Evolutionary conservation across 805 yeast species (phyloP).

Genomic region (Sungouiella thailandica): DNA sequence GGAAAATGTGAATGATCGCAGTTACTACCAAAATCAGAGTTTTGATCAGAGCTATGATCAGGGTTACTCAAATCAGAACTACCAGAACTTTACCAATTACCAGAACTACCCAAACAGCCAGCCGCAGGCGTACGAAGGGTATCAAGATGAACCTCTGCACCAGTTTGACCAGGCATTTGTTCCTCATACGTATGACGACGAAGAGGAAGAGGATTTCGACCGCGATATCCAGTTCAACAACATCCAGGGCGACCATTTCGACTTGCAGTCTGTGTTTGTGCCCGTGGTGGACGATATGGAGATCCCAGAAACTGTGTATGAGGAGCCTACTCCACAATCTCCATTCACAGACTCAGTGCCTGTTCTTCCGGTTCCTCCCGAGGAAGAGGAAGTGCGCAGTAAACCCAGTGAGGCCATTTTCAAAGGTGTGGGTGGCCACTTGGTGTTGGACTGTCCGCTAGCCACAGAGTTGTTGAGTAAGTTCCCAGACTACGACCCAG

Average conservation of each 20-base stretch:
- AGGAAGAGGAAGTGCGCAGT: conserved; percentile 25
- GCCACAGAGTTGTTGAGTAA: conserved; percentile 56
- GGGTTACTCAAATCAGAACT: background rate
- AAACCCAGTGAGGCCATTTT: conserved; percentile 27
- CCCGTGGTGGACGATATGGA: conserved; percentile 12
- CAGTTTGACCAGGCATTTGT: conserved; percentile 36
- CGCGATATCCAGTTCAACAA: conserved; percentile 33
- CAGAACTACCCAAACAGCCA: conserved; percentile 16
- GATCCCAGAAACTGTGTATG: conserved; percentile 6
- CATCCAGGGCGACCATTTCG: conserved; percentile 39
- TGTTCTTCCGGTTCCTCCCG: conserved; percentile 27
- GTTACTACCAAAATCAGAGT: conserved; percentile 13
- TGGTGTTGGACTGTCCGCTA: conserved; percentile 85
- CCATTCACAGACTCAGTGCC: conserved; percentile 23
- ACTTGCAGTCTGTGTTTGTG: conserved; percentile 28
- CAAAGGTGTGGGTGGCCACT: conserved; percentile 54
- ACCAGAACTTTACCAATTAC: background rate
- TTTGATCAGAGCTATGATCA: no score
- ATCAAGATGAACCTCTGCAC: conserved; percentile 1
- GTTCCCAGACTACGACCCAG: conserved; percentile 35
- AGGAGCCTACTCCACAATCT: conserved; percentile 15
- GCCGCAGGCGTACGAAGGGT: conserved; percentile 7
- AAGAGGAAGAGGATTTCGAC: conserved; percentile 38
- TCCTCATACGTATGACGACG: conserved; percentile 39
- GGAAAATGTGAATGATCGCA: no score